Evolutionary conservation across 306 rosid genomes (phyloP).

Genomic region (Lathyrus oleraceus): DNA sequence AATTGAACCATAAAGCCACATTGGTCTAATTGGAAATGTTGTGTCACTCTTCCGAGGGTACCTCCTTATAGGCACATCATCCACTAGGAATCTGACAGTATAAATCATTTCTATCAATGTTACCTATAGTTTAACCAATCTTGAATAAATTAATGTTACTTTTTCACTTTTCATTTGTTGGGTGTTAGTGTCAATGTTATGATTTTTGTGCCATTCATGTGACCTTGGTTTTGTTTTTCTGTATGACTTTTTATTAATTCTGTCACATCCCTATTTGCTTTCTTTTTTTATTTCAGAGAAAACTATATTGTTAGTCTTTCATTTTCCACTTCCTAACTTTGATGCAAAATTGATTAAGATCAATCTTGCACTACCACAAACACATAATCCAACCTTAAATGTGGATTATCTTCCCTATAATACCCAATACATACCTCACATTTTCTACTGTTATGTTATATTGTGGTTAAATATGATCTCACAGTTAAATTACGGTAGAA

Average conservation of each 20-base stretch:
- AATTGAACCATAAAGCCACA: constrained; percentile 98
- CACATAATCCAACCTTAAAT: constrained; percentile 4
- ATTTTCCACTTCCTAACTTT: constrained; percentile 20
- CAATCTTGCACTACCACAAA: constrained; percentile 32
- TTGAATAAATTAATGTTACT: constrained; percentile 35
- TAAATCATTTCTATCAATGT: neutral
- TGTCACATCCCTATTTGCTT: constrained; percentile 30
- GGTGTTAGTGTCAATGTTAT: constrained; percentile 20
- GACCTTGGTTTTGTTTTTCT: constrained; percentile 26
- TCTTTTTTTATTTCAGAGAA: constrained; percentile 33
- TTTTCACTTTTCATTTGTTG: constrained; percentile 27
- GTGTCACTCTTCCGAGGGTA: constrained; percentile 71
- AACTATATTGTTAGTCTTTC: constrained; percentile 22
- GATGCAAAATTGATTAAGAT: constrained; percentile 17
- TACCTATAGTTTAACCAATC: neutral
- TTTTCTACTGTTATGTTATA: too few species aligned
- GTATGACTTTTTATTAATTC: constrained; percentile 15
- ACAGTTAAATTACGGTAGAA: too few species aligned
- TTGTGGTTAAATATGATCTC: too few species aligned
- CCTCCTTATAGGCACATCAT: constrained; percentile 93
- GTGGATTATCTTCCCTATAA: too few species aligned
- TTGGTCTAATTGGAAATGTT: constrained; percentile 90
- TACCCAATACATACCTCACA: too few species aligned
- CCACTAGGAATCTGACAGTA: constrained; percentile 77
- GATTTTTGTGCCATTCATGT: constrained; percentile 37